Base-by-base conservation (phyloP, 2,329 filamentous ascomycete species). In the Colletotrichum ledebouriae region DNA sequence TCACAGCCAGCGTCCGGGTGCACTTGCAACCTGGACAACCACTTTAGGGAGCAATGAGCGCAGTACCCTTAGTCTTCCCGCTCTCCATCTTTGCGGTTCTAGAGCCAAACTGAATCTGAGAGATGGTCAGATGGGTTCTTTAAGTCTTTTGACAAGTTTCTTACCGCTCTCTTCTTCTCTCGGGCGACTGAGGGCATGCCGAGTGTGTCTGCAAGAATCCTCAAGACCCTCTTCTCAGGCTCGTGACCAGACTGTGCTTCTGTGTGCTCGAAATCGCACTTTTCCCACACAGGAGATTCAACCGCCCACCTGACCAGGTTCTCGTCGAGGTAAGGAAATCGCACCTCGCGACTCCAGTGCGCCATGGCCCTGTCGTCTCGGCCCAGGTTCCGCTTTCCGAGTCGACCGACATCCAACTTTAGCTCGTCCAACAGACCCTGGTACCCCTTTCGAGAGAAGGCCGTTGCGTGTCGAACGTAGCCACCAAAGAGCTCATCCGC, bases 401-500 rank as follows among this genome's bases (percentile, higher is more conserved):
- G 87, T 25, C 97, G 89, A 55, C 88, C 84, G 42, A 98, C 91
- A 70, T 99, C 96, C 3, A 98, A 85, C 67, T 92, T 88, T 5
- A 99, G 86, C 79, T 99, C 95, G 1, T 93, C 87, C 4, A 94
- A 81, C 2, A 99, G 86, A 0, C 91, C 93, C 0, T 80, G 69
- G 72, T 93, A 94, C 0, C 93, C 92, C 17, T 82, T 80, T 7
- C 91, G 87, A 6, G 85, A 82, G 76, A 92, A 98, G 0, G 94
- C 94, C 3, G 89, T 88, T 2, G 89, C 87, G 74, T 99, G 96
- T 7, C 97, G 89, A 10, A 89, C 90, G 77, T 99, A 99, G 7
- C 96, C 96, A 15, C 93, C 96, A 76, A 99, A 98, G 1, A 99
- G 87, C 80, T 99, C 96, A 75, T 99, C 96, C 2, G 97, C 97